Base-by-base conservation (phyloP, 78 protist genomes). In the Cavenderia fasciculata region DNA sequence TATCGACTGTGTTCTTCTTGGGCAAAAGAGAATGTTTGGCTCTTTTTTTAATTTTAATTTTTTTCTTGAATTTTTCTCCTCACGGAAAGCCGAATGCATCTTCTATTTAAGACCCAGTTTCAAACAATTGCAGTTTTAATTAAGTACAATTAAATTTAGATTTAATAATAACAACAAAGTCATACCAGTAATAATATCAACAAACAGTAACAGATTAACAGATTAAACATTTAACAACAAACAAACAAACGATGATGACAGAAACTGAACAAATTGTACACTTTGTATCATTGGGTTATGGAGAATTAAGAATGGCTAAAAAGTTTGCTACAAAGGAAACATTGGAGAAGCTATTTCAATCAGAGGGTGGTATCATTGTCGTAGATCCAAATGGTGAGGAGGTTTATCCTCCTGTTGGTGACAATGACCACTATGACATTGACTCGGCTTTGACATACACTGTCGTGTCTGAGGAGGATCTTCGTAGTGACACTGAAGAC, bases 381-480 rank as follows among this genome's bases (percentile, higher is more conserved):
- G 87, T 78, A n/a, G 87, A 78, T 56, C 47, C 49, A 31, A 51
- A 78, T n/a, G 87, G 87, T 18, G 87, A 78, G 11, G 87, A 78
- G 40, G 46, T 65, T 1, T 34, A 65, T 11, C 76, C 75, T 6
- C 54, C 54, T 14, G 14, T 49, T 49, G 62, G 46, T 18, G 38
- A 38, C 5, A 25, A 59, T 38, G 68, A 47, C n/a, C n/a, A 25
- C 16, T 31, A 52, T 19, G 34, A 57, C 3, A 47, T 51, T 51
- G 34, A 41, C 25, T 19, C 47, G 68, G 12, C 21, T 19, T 51
- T 7, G 4, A 78, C 75, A 2, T 78, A 78, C 19, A 78, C 87
- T 4, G 25, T 78, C 25, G 75, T 78, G 11, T 78, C 87, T 16
- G 87, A 78, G n/a, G 54, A 56, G 23, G 87, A 78, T 52, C 36